A percentile compares a stretch with the other conserved stretches of the same genome.
phyloP scores from a whole-genome alignment of 768 basidiomycete genomes.

The Cystofilobasidium capitatum region DNA sequence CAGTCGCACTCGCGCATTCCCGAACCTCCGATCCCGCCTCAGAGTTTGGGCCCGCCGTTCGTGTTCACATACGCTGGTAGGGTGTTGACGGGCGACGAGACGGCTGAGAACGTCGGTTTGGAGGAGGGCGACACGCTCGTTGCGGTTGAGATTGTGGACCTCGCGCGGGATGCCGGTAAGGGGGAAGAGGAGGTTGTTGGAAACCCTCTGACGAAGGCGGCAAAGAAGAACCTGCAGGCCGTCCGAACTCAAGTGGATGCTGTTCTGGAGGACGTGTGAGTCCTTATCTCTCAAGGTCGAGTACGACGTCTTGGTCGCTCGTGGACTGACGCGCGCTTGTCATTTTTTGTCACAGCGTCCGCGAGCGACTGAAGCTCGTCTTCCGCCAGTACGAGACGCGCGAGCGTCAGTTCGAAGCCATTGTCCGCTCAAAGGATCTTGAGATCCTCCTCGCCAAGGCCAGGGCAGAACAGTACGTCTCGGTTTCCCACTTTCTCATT shows the following conservation, averaged over 20 bases:
- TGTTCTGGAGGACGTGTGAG: conserved; percentile 77
- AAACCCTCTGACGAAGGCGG: conserved; percentile 2
- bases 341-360: conserved; percentile 48
- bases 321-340: conserved; percentile 18
- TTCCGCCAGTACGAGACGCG: conserved; percentile 80
- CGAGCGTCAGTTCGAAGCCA: conserved; percentile 84
- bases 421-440: conserved; percentile 82
- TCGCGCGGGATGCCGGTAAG: conserved; percentile 51
- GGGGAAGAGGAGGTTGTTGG: neutral
- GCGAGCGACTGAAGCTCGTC: conserved; percentile 76
- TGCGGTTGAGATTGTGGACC: conserved; percentile 81
- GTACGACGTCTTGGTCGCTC: too few species aligned
- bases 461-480: conserved; percentile 62
- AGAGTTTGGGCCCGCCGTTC: conserved; percentile 50
- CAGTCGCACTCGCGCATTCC: too few species aligned
- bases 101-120: conserved; percentile 76
- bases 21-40: neutral
- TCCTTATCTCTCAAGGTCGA: conserved; percentile 26
- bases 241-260: conserved; percentile 66
- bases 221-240: conserved; percentile 17
- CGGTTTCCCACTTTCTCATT: neutral
- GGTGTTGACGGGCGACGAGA: conserved; percentile 67
- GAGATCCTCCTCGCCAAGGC: conserved; percentile 79
- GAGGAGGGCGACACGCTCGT: conserved; percentile 82
- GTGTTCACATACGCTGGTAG: conserved; percentile 76